phyloP scores from a whole-genome alignment of 495 filamentous ascomycete species.

The Corynascus novoguineensis region DNA sequence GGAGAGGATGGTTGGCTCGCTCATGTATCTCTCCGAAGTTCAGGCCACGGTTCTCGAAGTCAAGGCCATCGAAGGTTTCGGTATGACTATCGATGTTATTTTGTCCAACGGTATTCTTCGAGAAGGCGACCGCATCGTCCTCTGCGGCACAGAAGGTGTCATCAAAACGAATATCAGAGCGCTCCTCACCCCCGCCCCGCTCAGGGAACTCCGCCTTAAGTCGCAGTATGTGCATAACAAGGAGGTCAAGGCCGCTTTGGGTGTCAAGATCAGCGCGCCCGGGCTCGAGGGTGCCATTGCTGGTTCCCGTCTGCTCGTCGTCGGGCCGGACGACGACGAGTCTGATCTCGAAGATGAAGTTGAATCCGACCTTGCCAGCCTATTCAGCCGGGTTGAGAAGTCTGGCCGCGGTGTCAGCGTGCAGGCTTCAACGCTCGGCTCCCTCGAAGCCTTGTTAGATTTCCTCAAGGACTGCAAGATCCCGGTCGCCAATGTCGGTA shows the following conservation, averaged over 20 bases:
- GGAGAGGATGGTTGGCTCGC: conserved; percentile 92
- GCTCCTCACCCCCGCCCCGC: conserved; percentile 87
- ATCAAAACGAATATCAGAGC: conserved; percentile 95
- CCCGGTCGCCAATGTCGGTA: conserved; percentile 93
- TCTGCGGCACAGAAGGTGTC: conserved; percentile 91
- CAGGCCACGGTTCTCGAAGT: conserved; percentile 98
- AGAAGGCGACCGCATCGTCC: conserved; percentile 89
- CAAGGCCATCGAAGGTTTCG: conserved; percentile 97
- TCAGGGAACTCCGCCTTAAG: conserved; percentile 90
- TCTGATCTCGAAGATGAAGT: conserved; percentile 95
- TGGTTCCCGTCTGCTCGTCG: conserved; percentile 87
- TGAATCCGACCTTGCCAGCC: conserved; percentile 86
- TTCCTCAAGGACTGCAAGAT: conserved; percentile 94
- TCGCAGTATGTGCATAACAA: conserved; percentile 98
- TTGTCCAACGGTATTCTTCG: conserved; percentile 91
- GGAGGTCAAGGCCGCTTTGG: conserved; percentile 95
- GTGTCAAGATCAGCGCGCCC: conserved; percentile 98
- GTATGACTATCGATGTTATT: conserved; percentile 98
- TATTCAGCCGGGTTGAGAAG: conserved; percentile 83
- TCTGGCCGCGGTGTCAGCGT: conserved; percentile 92
- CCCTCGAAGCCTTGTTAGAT: conserved; percentile 91
- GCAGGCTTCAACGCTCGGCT: conserved; percentile 95
- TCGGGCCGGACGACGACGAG: conserved; percentile 92
- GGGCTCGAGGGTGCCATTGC: conserved; percentile 96
- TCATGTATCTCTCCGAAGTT: conserved; percentile 98